These are phyloP conservation scores for Echeveria elegans DNA, from an alignment of 164 flowering plant species.

Conservation along the genomic window DNA sequence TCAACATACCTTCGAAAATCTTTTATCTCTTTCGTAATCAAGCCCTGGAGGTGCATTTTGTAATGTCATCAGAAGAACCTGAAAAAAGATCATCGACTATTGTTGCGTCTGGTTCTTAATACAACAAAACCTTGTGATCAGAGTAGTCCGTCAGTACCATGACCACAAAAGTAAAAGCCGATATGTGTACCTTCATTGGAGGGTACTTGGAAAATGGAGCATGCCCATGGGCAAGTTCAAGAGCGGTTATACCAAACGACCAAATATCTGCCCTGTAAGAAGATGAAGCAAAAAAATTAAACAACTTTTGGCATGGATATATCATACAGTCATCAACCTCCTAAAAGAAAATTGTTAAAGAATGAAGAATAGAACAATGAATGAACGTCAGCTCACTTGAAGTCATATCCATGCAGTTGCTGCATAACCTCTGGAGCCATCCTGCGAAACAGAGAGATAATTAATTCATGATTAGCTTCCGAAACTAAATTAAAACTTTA, in stretches of 20 bases:
- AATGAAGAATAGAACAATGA: background rate
- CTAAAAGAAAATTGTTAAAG: background rate
- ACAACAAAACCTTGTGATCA: background rate
- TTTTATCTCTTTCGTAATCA: constrained; percentile 89
- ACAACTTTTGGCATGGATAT: background rate
- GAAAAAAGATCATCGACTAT: constrained; percentile 14
- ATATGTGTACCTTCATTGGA: constrained; percentile 73
- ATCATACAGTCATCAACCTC: background rate
- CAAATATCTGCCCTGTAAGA: constrained; percentile 88
- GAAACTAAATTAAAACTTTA: background rate
- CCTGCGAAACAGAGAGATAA: constrained; percentile 41
- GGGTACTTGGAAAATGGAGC: constrained; percentile 99
- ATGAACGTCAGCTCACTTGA: constrained; percentile 56
- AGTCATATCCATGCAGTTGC: constrained; percentile 94
- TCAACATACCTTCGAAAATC: constrained; percentile 76
- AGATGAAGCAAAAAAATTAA: background rate
- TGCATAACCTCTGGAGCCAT: constrained; percentile 99
- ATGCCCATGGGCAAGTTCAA: constrained; percentile 99
- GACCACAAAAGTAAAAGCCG: background rate
- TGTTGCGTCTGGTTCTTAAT: background rate
- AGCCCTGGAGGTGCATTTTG: constrained; percentile 99
- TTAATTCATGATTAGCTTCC: background rate
- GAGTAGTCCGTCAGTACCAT: background rate
- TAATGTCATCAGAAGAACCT: constrained; percentile 96
- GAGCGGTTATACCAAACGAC: constrained; percentile 98